Evolutionary conservation across 148 eudicot species (phyloP), one percentile per base, ranked within the genome.

Genomic region (Cornus florida): DNA sequence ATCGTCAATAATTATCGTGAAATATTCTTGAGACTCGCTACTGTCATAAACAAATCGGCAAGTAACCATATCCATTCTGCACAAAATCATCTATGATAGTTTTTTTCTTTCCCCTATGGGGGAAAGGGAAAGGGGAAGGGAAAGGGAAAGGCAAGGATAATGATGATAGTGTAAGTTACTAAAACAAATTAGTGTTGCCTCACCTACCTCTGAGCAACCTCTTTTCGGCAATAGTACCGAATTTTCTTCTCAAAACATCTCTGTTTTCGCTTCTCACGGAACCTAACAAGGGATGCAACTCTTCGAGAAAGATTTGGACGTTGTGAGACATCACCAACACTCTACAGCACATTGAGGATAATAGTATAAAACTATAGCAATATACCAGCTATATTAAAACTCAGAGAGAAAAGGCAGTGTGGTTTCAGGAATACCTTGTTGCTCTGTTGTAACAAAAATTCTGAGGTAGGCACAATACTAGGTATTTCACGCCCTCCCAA

Each of bases 401-500:
- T 59, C 39, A 24, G 31, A 48, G 19, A 16, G 46, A 73, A 41
- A 78, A 23, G 6, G 53, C 17, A 72, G 31, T 23, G 48, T 62
- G 7, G 43, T 64, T 78, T 72, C 65, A 68, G 43, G 7, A 53
- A 64, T 81, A 86, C 89, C 86, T 68, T 72, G 75, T 81, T 81
- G 72, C 76, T 86, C 67, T 76, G 89, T 35, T 86, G 83, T 68
- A 78, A 73, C 67, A 79, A 60, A 78, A 71, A 83, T 59, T 83
- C 86, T 75, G 89, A 82, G 53, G 82, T 77, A 67, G 88, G 85
- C 67, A 88, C 80, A 24, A 60, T 86, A 32, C 79, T 71, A 48
- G 90, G 87, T 13, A 83, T 74, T 32, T 92, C 94, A 69, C 66
- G 72, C 46, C 92, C 90, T 73, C 94, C 97, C 85, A 92, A 83